Base-by-base conservation (phyloP, 78 protist species). In the Tieghemostelium lacteum region DNA sequence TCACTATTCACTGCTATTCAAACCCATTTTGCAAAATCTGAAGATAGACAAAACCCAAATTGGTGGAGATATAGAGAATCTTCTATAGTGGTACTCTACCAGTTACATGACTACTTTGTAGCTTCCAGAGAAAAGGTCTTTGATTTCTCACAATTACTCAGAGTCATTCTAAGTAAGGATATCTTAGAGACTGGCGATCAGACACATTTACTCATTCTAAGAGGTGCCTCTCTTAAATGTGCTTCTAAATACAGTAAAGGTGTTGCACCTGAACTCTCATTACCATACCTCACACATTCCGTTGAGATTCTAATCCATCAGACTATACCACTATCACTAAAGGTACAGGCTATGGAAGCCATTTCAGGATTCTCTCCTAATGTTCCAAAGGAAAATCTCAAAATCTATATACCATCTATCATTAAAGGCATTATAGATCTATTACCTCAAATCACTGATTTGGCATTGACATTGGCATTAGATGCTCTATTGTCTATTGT, bases 41-140 rank as follows among this genome's bases (percentile, higher is more conserved):
- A 39, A 36, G n/a, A 29, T n/a, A 50, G 10, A 16, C 20, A 34
- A 19, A 31, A 28, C 33, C 37, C 17, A 22, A 26, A 37, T 29
- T 58, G 86, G 70, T 80, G 88, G 88, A 45, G 61, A 28, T 16
- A 28, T 8, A 24, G 76, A 17, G 88, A 80, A 45, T 75, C 76
- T 0, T 55, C 77, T 0, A 5, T 80, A 1, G 5, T 36, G 29
- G 76, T 57, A 0, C 34, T 80, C 10, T 50, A 50, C 14, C 1
- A 3, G 24, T n/a, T n/a, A n/a, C n/a, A n/a, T n/a, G n/a, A n/a
- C n/a, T n/a, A n/a, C n/a, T n/a, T n/a, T n/a, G n/a, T n/a, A n/a
- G 4, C 28, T 2, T 3, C 78, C 8, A 2, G 3, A 10, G 17
- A 70, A 49, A 70, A 80, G 33, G 50, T 28, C 49, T 80, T 80